Conservation (phyloP, 805 yeast species). For the Metschnikowia hibisci region DNA sequence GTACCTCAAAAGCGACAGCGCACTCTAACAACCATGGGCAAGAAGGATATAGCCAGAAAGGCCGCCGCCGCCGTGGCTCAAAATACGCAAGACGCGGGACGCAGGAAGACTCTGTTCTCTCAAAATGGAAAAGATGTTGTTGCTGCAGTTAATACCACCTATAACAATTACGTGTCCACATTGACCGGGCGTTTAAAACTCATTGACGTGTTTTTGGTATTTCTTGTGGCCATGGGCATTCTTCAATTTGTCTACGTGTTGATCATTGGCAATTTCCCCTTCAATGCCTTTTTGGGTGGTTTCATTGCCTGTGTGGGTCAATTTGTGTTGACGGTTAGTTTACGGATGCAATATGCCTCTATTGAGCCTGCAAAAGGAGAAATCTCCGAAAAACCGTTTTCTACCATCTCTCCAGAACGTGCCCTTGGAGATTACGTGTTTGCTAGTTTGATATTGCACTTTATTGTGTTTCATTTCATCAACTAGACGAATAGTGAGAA, state of each 20-base stretch:
- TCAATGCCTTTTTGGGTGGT: constrained; percentile 94
- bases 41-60: constrained; percentile 21
- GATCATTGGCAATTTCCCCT: constrained; percentile 86
- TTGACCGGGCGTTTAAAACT: constrained; percentile 52
- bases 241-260: constrained; percentile 76
- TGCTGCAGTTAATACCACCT: constrained; percentile 32
- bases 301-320: constrained; percentile 92
- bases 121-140: constrained; percentile 24
- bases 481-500: constrained; percentile 44
- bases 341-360: constrained; percentile 63
- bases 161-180: constrained; percentile 28
- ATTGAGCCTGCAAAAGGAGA: constrained; percentile 5
- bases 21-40: constrained; percentile 28
- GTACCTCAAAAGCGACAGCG: constrained; percentile 2
- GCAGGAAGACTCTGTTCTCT: constrained; percentile 4
- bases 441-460: constrained; percentile 86
- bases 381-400: constrained; percentile 4
- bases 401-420: constrained; percentile 37
- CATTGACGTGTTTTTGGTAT: constrained; percentile 73
- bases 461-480: constrained; percentile 84
- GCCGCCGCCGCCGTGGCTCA: constrained; percentile 16
- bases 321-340: constrained; percentile 79
- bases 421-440: constrained; percentile 87
- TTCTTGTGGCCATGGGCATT: constrained; percentile 68
- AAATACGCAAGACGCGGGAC: constrained; percentile 2